Base-by-base conservation (phyloP, 306 rosid genomes). In the Castanospermum australe region DNA sequence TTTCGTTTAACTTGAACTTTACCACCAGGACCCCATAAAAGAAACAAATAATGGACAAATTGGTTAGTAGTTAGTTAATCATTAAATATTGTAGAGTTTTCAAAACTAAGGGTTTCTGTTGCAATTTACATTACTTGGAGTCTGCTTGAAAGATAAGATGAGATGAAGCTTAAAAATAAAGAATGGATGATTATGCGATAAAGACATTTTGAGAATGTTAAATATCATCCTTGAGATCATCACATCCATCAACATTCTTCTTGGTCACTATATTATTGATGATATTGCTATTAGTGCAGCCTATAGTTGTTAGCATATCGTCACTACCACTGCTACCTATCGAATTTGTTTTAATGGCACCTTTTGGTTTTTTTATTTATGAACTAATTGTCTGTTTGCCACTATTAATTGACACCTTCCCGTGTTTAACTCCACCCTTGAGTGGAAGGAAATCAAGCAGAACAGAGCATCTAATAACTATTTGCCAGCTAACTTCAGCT, bases 1-100 rank as follows among this genome's bases (percentile, higher is more conserved):
- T 71, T 60, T 71, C 25, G 25, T 61, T 61, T 48, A 30, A 70
- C 52, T 61, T 7, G 48, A 62, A 80, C 56, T 50, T 63, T 52
- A 71, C 51, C 14, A 12, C 21, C 36, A 0, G 42, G 18, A 32
- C 10, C 32, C n/a, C 35, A 7, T 17, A 4, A 39, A 44, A 18
- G 38, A 39, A 78, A 24, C 38, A 78, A 68, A 44, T 4, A 6
- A 42, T 18, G 62, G 69, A 9, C 12, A 38, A 71, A 52, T 35
- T 17, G 33, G 50, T 41, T 6, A 4, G 3, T 38, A 60, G 30
- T 20, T 36, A 20, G 60, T 75, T 44, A 42, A 30, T 17, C 35
- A 48, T 30, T 42, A 47, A 62, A 13, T 61, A 17, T 61, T 54
- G 24, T 70, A 30, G 33, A 10, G 48, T 18, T 33, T 71, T 51